A percentile compares a stretch with the other conserved stretches of the same genome.
Evolutionary conservation across 1,139 yeast species (phyloP).

Genomic region (Hyphopichia pseudoburtonii): DNA sequence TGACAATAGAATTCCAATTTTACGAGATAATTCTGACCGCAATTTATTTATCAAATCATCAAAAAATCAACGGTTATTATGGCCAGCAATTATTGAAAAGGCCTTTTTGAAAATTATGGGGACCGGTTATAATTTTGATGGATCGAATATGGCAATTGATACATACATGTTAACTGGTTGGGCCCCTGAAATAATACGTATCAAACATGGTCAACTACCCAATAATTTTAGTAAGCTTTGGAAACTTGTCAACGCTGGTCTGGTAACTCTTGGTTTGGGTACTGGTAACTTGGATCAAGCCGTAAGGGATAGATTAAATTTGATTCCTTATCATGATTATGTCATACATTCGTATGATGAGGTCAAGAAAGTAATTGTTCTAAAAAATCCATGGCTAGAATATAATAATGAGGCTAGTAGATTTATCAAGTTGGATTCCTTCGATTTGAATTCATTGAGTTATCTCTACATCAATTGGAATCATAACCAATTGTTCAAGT

Average conservation of each 20-base stretch:
- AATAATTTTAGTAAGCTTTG: slow-evolving; percentile 27
- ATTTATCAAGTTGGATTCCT: slow-evolving; percentile 13
- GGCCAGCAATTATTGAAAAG: slow-evolving; percentile 79
- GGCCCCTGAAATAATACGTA: slow-evolving; percentile 63
- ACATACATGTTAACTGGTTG: slow-evolving; percentile 67
- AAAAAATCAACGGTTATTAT: slow-evolving; percentile 38
- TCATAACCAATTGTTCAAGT: slow-evolving; percentile 31
- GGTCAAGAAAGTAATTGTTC: slow-evolving; percentile 7
- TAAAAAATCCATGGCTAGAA: slow-evolving; percentile 59
- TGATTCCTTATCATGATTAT: slow-evolving; percentile 72
- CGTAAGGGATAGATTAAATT: slow-evolving; percentile 34
- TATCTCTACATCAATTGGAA: slow-evolving; percentile 73
- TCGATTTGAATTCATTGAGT: slow-evolving; percentile 47
- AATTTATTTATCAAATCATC: slow-evolving; percentile 39
- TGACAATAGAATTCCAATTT: slow-evolving; percentile 44
- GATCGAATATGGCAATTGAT: slow-evolving; percentile 82
- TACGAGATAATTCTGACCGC: slow-evolving; percentile 17
- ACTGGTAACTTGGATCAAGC: slow-evolving; percentile 52
- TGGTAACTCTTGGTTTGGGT: slow-evolving; percentile 62
- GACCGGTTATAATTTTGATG: slow-evolving; percentile 60
- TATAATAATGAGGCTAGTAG: slow-evolving; percentile 14
- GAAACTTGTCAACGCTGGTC: slow-evolving; percentile 30
- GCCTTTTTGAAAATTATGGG: slow-evolving; percentile 69
- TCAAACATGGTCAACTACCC: slow-evolving; percentile 29
- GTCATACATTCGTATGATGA: slow-evolving; percentile 26